A percentile compares a stretch with the other conserved stretches of the same genome.
Conservation (phyloP, 2,329 filamentous ascomycete species). For the Triangularia setosa region DNA sequence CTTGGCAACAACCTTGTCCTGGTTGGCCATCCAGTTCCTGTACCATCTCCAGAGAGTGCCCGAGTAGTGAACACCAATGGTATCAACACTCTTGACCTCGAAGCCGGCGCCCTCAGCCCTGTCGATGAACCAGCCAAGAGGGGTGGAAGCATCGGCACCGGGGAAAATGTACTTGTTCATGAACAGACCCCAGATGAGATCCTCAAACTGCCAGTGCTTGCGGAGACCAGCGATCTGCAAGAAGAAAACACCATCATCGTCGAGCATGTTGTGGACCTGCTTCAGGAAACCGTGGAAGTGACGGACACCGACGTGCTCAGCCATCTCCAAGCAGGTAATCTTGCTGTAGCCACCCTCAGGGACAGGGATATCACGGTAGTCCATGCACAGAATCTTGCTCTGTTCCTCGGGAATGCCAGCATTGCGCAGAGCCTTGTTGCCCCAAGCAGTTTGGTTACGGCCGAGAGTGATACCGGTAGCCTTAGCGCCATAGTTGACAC, state of each 20-base stretch:
- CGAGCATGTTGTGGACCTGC: slow-evolving; percentile 92
- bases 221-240: slow-evolving; percentile 92
- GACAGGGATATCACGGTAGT: slow-evolving; percentile 90
- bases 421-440: slow-evolving; percentile 82
- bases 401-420: slow-evolving; percentile 81
- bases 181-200: slow-evolving; percentile 96
- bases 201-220: slow-evolving; percentile 96
- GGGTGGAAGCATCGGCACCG: slow-evolving; percentile 91
- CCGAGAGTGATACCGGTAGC: slow-evolving; percentile 89
- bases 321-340: slow-evolving; percentile 98
- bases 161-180: slow-evolving; percentile 99
- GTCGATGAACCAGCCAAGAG: slow-evolving; percentile 81
- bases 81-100: slow-evolving; percentile 89
- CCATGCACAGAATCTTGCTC: slow-evolving; percentile 89
- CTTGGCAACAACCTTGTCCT: slow-evolving; percentile 88
- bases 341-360: slow-evolving; percentile 80
- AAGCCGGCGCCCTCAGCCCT: slow-evolving; percentile 82
- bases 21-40: slow-evolving; percentile 94
- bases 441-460: slow-evolving; percentile 95
- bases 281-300: slow-evolving; percentile 76
- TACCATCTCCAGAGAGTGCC: slow-evolving; percentile 98
- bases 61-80: slow-evolving; percentile 93
- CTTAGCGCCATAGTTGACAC: slow-evolving; percentile 80
- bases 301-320: slow-evolving; percentile 94
- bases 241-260: slow-evolving; percentile 95